Evolutionary conservation across 176 grass and related monocot species (phyloP).

Genomic region (Dactylis glomerata): DNA sequence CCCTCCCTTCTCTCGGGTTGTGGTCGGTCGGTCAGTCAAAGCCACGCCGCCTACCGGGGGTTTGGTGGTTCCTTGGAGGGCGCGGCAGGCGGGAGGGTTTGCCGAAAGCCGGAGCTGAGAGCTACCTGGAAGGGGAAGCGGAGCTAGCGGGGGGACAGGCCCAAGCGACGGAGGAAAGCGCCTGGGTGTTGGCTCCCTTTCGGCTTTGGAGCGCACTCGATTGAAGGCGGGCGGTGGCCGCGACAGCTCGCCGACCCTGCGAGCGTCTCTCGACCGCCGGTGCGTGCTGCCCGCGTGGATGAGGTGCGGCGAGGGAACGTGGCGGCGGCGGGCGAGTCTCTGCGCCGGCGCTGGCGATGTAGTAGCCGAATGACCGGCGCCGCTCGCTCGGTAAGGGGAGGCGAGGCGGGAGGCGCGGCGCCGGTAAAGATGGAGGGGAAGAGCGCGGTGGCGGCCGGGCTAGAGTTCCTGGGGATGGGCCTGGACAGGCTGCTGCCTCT

Average conservation of each 20-base stretch:
- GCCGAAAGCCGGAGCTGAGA: not conserved
- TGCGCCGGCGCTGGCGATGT: slow-evolving; percentile 27
- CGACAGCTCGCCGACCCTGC: slow-evolving; percentile 5
- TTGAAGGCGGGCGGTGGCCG: not conserved
- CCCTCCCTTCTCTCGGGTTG: not conserved
- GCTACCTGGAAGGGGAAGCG: not conserved
- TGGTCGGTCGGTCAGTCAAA: not conserved
- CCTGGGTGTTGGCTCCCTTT: not conserved
- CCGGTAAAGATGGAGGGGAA: slow-evolving; percentile 28
- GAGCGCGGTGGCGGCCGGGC: slow-evolving; percentile 4
- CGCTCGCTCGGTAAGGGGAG: not conserved
- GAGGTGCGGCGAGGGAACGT: not conserved
- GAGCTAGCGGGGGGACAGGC: not conserved
- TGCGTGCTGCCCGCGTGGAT: not conserved
- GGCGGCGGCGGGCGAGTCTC: not conserved
- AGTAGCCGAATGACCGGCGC: slow-evolving; percentile 26
- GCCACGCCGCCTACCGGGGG: not conserved
- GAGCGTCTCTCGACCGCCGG: not conserved
- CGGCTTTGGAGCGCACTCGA: not conserved
- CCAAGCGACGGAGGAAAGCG: not conserved
- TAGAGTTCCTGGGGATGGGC: slow-evolving; percentile 32
- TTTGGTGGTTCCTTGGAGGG: slow-evolving; percentile 21
- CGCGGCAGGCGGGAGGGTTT: not conserved
- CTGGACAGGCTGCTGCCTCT: slow-evolving; percentile 23
- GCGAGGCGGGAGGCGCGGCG: not conserved